A percentile compares a stretch with the other conserved stretches of the same genome.
Evolutionary conservation across 306 rosid species (phyloP).

Genomic region (Quercus bicolor): DNA sequence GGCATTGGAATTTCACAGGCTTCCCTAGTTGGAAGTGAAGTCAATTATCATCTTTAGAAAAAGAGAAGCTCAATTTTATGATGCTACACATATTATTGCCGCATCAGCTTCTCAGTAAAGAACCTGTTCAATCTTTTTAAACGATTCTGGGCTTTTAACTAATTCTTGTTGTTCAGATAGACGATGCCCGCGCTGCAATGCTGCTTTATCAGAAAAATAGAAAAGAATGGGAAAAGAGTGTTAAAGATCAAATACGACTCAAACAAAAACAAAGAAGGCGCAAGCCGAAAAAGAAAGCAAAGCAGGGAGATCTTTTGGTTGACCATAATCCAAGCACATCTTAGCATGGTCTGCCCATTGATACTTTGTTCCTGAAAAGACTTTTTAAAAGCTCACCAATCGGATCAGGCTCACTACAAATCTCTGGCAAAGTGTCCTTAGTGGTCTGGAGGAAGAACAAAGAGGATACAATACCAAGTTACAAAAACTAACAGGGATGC

Average conservation of each 20-base stretch:
- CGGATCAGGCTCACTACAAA: neutral
- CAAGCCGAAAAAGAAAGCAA: slow-evolving; percentile 60
- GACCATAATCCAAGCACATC: slow-evolving; percentile 13
- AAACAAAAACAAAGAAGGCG: slow-evolving; percentile 69
- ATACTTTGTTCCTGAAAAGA: neutral
- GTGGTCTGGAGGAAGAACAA: neutral
- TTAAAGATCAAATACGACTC: slow-evolving; percentile 50
- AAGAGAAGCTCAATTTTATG: neutral
- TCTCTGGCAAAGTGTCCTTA: neutral
- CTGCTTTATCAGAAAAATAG: slow-evolving; percentile 75
- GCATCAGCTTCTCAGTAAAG: neutral
- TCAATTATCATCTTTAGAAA: neutral
- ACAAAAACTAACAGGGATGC: neutral
- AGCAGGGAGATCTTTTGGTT: slow-evolving; percentile 31
- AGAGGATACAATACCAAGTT: neutral
- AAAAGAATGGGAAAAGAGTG: slow-evolving; percentile 72
- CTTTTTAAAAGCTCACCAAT: neutral
- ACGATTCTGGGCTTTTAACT: neutral
- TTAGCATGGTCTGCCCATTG: slow-evolving; percentile 20
- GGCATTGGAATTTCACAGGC: neutral
- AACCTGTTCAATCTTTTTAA: neutral
- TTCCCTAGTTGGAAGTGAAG: neutral
- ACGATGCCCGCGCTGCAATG: slow-evolving; percentile 95
- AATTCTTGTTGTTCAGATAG: slow-evolving; percentile 39
- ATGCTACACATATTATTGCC: neutral